These are phyloP conservation scores for Boletus rubropictus DNA, from an alignment of 768 basidiomycete species.

Conservation along the genomic window DNA sequence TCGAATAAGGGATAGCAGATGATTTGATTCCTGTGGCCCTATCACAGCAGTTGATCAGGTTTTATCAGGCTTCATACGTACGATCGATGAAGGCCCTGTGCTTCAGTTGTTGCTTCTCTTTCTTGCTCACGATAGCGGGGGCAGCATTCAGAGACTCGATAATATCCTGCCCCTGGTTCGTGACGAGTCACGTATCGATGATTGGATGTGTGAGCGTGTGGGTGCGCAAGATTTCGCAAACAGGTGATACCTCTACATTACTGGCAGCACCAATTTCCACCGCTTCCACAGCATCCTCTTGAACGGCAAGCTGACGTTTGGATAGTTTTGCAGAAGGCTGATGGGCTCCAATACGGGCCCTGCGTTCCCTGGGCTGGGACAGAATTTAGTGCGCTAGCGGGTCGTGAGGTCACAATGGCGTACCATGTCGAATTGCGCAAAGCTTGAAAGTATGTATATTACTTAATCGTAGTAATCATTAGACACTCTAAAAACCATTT, in stretches of 20 bases:
- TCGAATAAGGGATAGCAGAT: conserved; percentile 55
- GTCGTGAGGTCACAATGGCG: neutral
- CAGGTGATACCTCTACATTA: conserved; percentile 33
- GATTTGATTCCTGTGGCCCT: conserved; percentile 41
- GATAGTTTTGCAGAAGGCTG: conserved; percentile 45
- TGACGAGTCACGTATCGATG: neutral
- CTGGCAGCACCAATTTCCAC: conserved; percentile 39
- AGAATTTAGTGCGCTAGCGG: conserved; percentile 7
- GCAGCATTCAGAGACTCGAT: conserved; percentile 32
- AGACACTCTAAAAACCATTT: neutral
- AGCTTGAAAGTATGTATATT: no score
- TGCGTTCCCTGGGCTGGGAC: conserved; percentile 32
- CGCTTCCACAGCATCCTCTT: conserved; percentile 44
- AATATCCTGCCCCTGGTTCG: conserved; percentile 40
- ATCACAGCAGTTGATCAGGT: neutral
- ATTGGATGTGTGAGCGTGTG: neutral
- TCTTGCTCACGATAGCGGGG: conserved; percentile 45
- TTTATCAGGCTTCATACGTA: conserved; percentile 24
- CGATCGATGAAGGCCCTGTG: conserved; percentile 66
- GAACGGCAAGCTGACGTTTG: conserved; percentile 46
- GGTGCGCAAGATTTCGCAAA: conserved; percentile 20
- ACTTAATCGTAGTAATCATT: no score
- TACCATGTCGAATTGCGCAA: conserved; percentile 27
- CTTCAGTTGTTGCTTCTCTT: conserved; percentile 59
- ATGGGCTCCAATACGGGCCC: conserved; percentile 43